Conservation (phyloP, 73 alveolate species). For the Blepharisma japonicum region DNA sequence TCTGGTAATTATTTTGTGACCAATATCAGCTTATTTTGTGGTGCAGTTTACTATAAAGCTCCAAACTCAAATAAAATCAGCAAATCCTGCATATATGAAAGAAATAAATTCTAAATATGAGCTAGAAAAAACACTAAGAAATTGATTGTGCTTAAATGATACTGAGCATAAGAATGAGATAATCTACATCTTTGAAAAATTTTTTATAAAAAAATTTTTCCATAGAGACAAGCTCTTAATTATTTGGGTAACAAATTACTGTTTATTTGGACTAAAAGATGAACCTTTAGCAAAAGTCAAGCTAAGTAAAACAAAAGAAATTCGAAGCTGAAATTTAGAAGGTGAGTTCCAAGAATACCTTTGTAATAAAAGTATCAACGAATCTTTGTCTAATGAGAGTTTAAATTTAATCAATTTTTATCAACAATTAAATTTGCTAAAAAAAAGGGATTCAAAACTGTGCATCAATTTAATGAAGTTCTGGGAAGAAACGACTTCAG, state of each 20-base stretch:
- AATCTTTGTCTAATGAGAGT: neutral
- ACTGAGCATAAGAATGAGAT: neutral
- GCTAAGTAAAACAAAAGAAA: neutral
- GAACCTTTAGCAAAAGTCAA: slow-evolving; percentile 1
- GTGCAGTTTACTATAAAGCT: neutral
- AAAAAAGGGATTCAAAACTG: neutral
- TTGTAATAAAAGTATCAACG: neutral
- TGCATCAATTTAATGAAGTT: neutral
- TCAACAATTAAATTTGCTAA: neutral
- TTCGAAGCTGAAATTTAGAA: neutral
- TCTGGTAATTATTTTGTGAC: neutral
- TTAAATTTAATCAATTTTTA: neutral
- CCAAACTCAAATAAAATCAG: no score
- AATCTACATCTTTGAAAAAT: neutral
- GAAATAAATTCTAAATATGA: neutral
- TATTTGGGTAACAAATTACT: slow-evolving; percentile 1
- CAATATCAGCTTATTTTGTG: neutral
- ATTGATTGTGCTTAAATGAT: neutral
- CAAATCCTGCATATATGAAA: neutral
- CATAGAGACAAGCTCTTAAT: neutral
- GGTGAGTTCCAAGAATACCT: neutral
- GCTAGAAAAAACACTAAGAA: neutral
- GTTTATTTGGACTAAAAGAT: neutral
- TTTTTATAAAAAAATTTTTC: neutral
- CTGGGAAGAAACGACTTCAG: neutral